Conservation (phyloP, 192 early-diverging fungal species). For the Backusella sp. region DNA sequence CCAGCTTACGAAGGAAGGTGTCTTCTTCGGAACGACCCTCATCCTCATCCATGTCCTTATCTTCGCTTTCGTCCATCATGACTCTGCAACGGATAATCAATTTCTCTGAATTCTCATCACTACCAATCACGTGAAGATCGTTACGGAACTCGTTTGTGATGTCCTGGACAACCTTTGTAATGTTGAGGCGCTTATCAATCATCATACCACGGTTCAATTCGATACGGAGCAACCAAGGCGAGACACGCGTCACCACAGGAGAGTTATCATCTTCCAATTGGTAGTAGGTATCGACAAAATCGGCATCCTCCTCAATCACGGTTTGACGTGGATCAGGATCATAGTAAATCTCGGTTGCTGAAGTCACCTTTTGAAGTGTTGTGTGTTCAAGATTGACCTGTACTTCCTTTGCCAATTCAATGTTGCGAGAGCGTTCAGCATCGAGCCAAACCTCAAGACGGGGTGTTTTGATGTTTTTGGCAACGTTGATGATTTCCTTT, state of each 20-base stretch:
- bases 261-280: constrained; percentile 81
- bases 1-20: constrained; percentile 83
- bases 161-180: constrained; percentile 78
- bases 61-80: constrained; percentile 62
- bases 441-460: constrained; percentile 74
- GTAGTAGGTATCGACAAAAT: constrained; percentile 85
- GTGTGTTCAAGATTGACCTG: constrained; percentile 90
- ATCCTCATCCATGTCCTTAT: constrained; percentile 63
- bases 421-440: constrained; percentile 66
- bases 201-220: constrained; percentile 79
- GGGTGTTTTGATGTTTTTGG: constrained; percentile 95
- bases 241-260: constrained; percentile 50
- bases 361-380: constrained; percentile 81
- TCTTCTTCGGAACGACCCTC: constrained; percentile 73
- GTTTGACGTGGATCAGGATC: constrained; percentile 86
- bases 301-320: constrained; percentile 82
- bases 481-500: constrained; percentile 99
- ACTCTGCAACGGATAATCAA: constrained; percentile 89
- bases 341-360: constrained; percentile 92
- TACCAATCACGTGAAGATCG: constrained; percentile 80
- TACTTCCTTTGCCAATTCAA: constrained; percentile 85
- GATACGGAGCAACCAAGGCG: constrained; percentile 77
- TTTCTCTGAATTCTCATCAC: constrained; percentile 88
- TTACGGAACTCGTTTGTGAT: constrained; percentile 78
- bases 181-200: constrained; percentile 86